Evolutionary conservation across 345 rosid species (phyloP).

Genomic region (Salix arbutifolia): DNA sequence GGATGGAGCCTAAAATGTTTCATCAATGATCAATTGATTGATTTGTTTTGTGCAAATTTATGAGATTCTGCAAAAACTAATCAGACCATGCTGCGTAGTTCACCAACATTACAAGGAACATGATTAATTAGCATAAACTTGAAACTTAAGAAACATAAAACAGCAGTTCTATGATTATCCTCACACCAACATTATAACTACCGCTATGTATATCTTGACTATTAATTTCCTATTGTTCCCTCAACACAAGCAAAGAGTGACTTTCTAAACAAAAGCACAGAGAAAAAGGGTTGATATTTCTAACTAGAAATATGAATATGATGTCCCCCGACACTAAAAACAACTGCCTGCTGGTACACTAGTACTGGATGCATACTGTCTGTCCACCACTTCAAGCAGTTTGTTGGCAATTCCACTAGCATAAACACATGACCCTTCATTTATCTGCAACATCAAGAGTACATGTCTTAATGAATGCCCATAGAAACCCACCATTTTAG

Average conservation of each 20-base stretch:
- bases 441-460: slow-evolving; percentile 17
- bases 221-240: not conserved
- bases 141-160: not conserved
- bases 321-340: not conserved
- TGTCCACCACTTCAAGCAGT: slow-evolving; percentile 29
- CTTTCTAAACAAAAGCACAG: not conserved
- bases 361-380: slow-evolving; percentile 14
- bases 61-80: not conserved
- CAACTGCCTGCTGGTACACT: not conserved
- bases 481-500: not conserved
- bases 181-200: not conserved
- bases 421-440: slow-evolving; percentile 27
- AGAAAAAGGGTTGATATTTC: not conserved
- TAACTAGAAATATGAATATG: not conserved
- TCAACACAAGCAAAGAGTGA: not conserved
- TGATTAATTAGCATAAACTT: not conserved
- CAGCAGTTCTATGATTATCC: not conserved
- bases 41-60: not conserved
- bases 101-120: not conserved
- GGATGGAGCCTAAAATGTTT: too few species aligned
- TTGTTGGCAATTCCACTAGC: slow-evolving; percentile 32
- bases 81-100: not conserved
- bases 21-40: too few species aligned
- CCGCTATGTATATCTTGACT: not conserved
- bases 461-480: not conserved